These are phyloP conservation scores for Chytriomyces sp. DNA, from an alignment of 192 early-diverging fungal genomes.

Conservation along the genomic window DNA sequence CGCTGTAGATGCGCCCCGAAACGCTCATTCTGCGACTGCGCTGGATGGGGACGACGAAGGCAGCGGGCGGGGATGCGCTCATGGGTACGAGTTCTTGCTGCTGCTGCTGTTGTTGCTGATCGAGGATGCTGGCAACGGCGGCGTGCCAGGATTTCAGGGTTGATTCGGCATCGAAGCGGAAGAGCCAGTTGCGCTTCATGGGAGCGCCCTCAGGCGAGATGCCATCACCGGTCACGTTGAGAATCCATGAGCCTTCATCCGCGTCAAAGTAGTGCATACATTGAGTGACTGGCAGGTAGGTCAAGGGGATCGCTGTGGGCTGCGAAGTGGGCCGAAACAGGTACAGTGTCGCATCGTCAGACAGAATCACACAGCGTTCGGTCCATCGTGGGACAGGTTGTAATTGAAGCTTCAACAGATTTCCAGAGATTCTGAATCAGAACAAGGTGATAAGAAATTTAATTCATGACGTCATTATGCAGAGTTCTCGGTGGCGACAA, in stretches of 20 bases:
- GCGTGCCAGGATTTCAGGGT: background rate
- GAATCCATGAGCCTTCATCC: background rate
- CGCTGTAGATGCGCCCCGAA: too few species aligned
- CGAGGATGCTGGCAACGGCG: background rate
- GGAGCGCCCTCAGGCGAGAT: background rate
- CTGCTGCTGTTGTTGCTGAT: conserved; percentile 1
- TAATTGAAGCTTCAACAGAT: background rate
- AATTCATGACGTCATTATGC: background rate
- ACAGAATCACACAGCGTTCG: background rate
- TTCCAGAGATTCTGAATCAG: background rate
- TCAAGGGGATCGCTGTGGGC: background rate
- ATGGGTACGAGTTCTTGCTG: too few species aligned
- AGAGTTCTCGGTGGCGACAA: background rate
- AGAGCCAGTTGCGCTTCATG: background rate
- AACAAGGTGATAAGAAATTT: background rate
- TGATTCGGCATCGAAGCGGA: background rate
- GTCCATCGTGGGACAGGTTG: background rate
- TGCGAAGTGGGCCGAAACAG: background rate
- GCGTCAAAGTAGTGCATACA: background rate
- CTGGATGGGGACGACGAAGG: too few species aligned
- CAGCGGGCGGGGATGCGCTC: too few species aligned
- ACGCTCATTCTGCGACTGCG: too few species aligned
- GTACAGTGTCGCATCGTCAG: background rate
- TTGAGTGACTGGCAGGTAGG: background rate
- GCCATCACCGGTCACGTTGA: background rate